Base-by-base conservation (phyloP, 2,329 filamentous ascomycete genomes). In the Aureobasidium melanogenum region DNA sequence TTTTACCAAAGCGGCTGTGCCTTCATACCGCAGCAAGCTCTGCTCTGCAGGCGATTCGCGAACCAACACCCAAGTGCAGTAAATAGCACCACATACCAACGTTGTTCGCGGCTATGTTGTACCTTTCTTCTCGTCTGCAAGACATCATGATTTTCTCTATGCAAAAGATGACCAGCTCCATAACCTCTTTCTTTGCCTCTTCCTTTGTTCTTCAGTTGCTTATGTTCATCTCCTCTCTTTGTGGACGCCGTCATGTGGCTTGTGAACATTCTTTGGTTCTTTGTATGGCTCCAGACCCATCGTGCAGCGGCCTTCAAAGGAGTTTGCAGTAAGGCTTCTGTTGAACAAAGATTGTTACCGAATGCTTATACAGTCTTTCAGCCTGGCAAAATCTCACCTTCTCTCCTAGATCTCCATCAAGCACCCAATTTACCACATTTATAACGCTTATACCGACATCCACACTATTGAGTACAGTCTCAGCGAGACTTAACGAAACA, bases 31-130 rank as follows among this genome's bases (percentile, higher is more conserved):
- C 41, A 57, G 39, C 36, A 30, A 47, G 28, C 54, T 57, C 30
- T 36, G 47, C 38, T 46, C 15, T 57, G 28, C 38, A 44, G 38
- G 17, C 38, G 36, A 57, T 56, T 56, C 44, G 26, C 52, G 17
- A 44, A 56, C 52, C 52, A 56, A 56, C 52, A 56, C 52, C 52
- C 52, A 44, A 56, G 52, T 56, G 52, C 38, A 56, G 52, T 56
- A 56, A 56, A 57, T 57, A 46, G 41, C 54, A 57, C 54, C 26
- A 38, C 54, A 57, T 46, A 17, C n/a, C 38, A 47, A 57, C 19
- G 10, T 36, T 6, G 19, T 26, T 38, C 39, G 24, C 41, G 14
- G 52, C 10, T 17, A 46, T 47, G 41, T 47, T 36, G 52, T 56
- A n/a, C 52, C n/a, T 24, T 34, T 57, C 28, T 46, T 19, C 22